phyloP scores from a whole-genome alignment of 1,284 basidiomycete genomes.

The Clitocybe nebularis region DNA sequence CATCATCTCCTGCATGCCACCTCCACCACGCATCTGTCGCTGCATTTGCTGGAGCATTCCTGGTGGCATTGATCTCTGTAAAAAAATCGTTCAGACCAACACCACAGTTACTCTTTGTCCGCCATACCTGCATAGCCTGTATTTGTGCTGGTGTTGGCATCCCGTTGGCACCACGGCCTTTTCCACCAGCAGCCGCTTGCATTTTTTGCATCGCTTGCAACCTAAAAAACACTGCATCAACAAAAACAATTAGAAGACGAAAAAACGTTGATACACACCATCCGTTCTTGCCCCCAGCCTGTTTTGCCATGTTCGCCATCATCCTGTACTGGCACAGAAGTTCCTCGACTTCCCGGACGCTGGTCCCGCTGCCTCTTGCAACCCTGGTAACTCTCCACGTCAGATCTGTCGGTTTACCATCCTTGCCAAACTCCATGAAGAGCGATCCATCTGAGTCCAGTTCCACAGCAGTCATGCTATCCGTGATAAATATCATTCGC shows the following conservation, averaged over 20 bases:
- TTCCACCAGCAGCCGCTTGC: constrained; percentile 81
- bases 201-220: constrained; percentile 88
- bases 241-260: background rate
- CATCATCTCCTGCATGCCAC: constrained; percentile 95
- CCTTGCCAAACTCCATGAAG: constrained; percentile 82
- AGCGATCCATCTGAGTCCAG: constrained; percentile 93
- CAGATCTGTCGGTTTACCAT: constrained; percentile 77
- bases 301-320: constrained; percentile 97
- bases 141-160: constrained; percentile 92
- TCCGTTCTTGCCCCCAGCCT: constrained; percentile 94
- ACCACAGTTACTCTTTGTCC: background rate
- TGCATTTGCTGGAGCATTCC: constrained; percentile 87
- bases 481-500: constrained; percentile 98
- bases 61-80: constrained; percentile 83
- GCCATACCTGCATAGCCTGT: constrained; percentile 80
- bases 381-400: constrained; percentile 89
- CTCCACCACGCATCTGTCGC: constrained; percentile 75
- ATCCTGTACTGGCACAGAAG: constrained; percentile 92
- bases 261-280: constrained; percentile 61
- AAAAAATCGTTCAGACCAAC: constrained; percentile 9
- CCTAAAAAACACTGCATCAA: constrained; percentile 34
- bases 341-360: constrained; percentile 95
- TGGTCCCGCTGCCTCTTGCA: constrained; percentile 93
- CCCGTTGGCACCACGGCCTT: constrained; percentile 78
- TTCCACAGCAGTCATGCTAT: constrained; percentile 93